Percentiles rank a stretch among this genome's conserved stretches.
These are phyloP conservation scores for Lipomyces oligophaga DNA, from an alignment of 805 yeast species.

Conservation along the genomic window DNA sequence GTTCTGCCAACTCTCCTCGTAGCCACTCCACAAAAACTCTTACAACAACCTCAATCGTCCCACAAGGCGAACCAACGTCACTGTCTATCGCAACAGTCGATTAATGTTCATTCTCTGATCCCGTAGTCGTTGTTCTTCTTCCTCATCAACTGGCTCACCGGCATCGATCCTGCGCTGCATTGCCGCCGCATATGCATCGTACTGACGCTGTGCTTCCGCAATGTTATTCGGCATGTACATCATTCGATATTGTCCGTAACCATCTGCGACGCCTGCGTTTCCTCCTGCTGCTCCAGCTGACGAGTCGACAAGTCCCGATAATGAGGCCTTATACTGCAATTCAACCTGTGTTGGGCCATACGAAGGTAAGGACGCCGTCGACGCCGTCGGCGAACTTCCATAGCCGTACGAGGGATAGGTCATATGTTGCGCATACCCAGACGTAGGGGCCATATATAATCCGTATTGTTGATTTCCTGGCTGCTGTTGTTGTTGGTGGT, in stretches of 20 bases:
- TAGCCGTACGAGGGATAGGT: background rate
- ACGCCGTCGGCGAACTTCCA: background rate
- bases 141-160: slow-evolving; percentile 14
- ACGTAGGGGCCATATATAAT: background rate
- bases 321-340: slow-evolving; percentile 10
- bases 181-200: slow-evolving; percentile 12
- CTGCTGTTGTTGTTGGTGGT: background rate
- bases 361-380: background rate
- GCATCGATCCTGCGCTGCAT: slow-evolving; percentile 9
- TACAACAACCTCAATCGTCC: no score
- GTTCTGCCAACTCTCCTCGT: no score
- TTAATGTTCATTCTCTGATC: slow-evolving; percentile 26
- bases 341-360: slow-evolving; percentile 6
- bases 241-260: background rate
- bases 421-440: background rate
- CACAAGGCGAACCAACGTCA: no score
- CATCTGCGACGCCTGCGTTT: background rate
- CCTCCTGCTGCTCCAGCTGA: background rate
- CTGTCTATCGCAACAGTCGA: slow-evolving; percentile 17
- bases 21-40: no score
- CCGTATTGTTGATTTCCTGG: background rate
- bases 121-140: slow-evolving; percentile 21
- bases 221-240: background rate
- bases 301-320: slow-evolving; percentile 11
- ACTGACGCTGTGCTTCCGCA: slow-evolving; percentile 12